These are phyloP conservation scores for Coemansia sp. DNA, from an alignment of 192 early-diverging fungal genomes.

Conservation along the genomic window DNA sequence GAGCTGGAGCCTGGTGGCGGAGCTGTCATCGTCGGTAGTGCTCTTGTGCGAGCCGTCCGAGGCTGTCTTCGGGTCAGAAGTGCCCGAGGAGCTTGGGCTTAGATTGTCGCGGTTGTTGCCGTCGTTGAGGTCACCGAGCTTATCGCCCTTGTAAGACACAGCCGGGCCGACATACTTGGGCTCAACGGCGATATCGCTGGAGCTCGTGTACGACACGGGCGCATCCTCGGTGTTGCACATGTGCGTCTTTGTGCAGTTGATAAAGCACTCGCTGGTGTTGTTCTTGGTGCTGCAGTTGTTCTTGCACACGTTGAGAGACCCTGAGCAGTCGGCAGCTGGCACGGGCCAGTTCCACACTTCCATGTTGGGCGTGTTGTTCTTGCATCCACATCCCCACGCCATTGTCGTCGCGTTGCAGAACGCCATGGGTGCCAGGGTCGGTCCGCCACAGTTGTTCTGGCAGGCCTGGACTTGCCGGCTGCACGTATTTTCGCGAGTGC, in stretches of 20 bases:
- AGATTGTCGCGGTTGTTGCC: slow-evolving; percentile 41
- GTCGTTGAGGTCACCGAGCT: slow-evolving; percentile 49
- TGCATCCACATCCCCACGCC: slow-evolving; percentile 58
- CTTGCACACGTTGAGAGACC: slow-evolving; percentile 31
- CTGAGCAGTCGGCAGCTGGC: slow-evolving; percentile 47
- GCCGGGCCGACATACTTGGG: slow-evolving; percentile 49
- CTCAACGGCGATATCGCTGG: background rate
- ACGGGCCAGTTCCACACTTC: slow-evolving; percentile 52
- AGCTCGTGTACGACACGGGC: slow-evolving; percentile 46
- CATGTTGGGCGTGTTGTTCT: slow-evolving; percentile 45
- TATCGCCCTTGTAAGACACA: slow-evolving; percentile 49
- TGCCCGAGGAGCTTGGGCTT: background rate
- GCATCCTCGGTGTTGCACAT: slow-evolving; percentile 53
- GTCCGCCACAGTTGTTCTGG: slow-evolving; percentile 53
- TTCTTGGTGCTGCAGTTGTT: slow-evolving; percentile 32
- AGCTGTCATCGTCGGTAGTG: background rate
- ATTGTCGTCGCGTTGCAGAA: slow-evolving; percentile 57
- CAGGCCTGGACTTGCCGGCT: slow-evolving; percentile 46
- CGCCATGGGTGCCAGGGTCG: slow-evolving; percentile 45
- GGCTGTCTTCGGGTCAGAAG: slow-evolving; percentile 2
- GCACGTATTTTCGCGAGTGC: slow-evolving; percentile 42
- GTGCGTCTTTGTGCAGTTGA: slow-evolving; percentile 34
- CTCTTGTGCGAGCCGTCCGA: slow-evolving; percentile 5
- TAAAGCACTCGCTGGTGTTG: slow-evolving; percentile 35
- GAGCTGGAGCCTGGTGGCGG: slow-evolving; percentile 12